Evolutionary conservation across 2,329 filamentous ascomycete species (phyloP).

Genomic region (Pseudogymnoascus sp.): DNA sequence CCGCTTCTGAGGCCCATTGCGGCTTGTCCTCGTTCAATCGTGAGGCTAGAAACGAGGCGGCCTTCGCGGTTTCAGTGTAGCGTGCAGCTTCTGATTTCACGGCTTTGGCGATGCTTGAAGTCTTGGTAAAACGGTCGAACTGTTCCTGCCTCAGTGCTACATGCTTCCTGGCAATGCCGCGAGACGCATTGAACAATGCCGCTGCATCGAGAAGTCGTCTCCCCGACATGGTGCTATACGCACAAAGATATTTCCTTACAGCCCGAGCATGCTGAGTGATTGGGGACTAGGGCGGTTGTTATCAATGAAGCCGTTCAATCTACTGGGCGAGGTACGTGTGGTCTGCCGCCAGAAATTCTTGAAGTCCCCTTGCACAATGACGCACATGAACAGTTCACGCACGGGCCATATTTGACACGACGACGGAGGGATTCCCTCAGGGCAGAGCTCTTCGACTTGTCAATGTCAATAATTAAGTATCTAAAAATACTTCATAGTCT

Average conservation of each 20-base stretch:
- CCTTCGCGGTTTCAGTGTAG: conserved; percentile 52
- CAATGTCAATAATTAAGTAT: neutral
- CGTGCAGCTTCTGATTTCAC: conserved; percentile 55
- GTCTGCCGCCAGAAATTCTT: neutral
- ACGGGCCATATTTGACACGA: neutral
- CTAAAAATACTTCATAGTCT: neutral
- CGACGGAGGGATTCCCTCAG: neutral
- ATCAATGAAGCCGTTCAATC: neutral
- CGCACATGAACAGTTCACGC: neutral
- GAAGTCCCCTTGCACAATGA: neutral
- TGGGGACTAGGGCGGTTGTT: neutral
- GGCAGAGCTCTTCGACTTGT: neutral
- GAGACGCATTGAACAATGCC: conserved; percentile 62
- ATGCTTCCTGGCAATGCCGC: conserved; percentile 58
- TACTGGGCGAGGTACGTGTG: neutral
- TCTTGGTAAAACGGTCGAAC: conserved; percentile 55
- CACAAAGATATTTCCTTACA: neutral
- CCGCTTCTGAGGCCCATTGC: conserved; percentile 23
- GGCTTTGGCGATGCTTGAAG: conserved; percentile 56
- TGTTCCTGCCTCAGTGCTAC: conserved; percentile 50
- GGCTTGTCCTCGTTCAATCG: conserved; percentile 44
- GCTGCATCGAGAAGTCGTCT: conserved; percentile 65
- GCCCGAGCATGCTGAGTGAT: neutral
- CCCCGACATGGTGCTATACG: conserved; percentile 39
- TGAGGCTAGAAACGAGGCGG: conserved; percentile 51